Conservation (phyloP, 1,284 basidiomycete genomes). For the Athelia psychrophila region DNA sequence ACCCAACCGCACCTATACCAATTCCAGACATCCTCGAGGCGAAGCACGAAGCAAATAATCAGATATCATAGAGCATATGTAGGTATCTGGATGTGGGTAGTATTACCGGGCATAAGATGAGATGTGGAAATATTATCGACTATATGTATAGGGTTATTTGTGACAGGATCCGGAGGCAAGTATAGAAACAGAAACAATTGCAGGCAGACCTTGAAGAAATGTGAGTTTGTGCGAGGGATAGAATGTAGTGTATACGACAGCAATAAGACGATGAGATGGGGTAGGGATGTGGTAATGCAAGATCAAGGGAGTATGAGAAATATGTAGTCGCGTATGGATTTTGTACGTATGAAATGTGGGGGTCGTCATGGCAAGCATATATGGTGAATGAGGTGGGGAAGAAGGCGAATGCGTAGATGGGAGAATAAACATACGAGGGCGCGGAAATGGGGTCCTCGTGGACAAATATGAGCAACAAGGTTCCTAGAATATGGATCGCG, state of each 20-base stretch:
- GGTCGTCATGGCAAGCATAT: background rate
- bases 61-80: conserved; percentile 20
- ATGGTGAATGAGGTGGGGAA: background rate
- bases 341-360: background rate
- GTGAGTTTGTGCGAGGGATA: background rate
- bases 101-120: conserved; percentile 15
- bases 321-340: background rate
- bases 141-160: conserved; percentile 15
- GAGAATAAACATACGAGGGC: background rate
- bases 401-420: conserved; percentile 5
- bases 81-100: conserved; percentile 2
- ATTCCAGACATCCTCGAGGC: no score
- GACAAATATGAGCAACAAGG: conserved; percentile 12
- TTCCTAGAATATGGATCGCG: conserved; percentile 32
- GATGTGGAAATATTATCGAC: conserved; percentile 14
- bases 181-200: no score
- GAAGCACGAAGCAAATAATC: no score
- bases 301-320: background rate
- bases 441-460: conserved; percentile 5
- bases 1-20: no score
- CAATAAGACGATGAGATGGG: conserved; percentile 4
- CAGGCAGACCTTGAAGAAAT: no score
- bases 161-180: background rate
- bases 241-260: background rate
- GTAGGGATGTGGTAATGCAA: no score